These are phyloP conservation scores for Zostera marina DNA, from an alignment of 116 monocot genomes.

Conservation along the genomic window DNA sequence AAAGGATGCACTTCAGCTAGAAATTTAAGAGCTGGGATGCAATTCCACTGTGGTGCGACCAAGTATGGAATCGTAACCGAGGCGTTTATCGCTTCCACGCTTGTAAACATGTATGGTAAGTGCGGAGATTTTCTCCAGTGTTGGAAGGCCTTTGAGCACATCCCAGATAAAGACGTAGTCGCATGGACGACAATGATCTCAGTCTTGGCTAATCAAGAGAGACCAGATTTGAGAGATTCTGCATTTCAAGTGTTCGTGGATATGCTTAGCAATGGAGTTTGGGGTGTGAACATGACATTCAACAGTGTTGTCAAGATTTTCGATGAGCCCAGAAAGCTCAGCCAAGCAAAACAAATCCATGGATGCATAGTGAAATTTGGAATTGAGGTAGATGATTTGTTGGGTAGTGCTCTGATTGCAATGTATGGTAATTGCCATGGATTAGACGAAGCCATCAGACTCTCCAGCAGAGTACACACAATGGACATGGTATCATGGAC, in stretches of 20 bases:
- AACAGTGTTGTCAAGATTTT: conserved; percentile 38
- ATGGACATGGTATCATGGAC: conserved; percentile 35
- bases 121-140: conserved; percentile 21
- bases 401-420: conserved; percentile 19
- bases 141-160: conserved; percentile 26
- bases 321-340: conserved; percentile 20
- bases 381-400: conserved; percentile 22
- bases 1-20: conserved; percentile 23
- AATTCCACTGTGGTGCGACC: conserved; percentile 22
- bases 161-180: conserved; percentile 19
- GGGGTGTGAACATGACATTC: conserved; percentile 35
- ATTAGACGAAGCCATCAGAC: conserved; percentile 22
- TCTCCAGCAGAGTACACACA: conserved; percentile 14
- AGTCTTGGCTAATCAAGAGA: conserved; percentile 18
- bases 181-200: conserved; percentile 50
- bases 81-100: conserved; percentile 15
- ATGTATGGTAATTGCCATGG: conserved; percentile 54
- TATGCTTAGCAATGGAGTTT: conserved; percentile 28
- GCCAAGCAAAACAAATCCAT: conserved; percentile 36
- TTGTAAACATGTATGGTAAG: conserved; percentile 49
- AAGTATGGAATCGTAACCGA: conserved; percentile 30
- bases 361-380: conserved; percentile 39
- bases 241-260: conserved; percentile 33
- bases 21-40: conserved; percentile 21
- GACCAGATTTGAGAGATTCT: not conserved